Percentiles rank a stretch among this genome's conserved stretches.
phyloP scores from a whole-genome alignment of 768 basidiomycete species.

The Leucosporidium yakuticum region DNA sequence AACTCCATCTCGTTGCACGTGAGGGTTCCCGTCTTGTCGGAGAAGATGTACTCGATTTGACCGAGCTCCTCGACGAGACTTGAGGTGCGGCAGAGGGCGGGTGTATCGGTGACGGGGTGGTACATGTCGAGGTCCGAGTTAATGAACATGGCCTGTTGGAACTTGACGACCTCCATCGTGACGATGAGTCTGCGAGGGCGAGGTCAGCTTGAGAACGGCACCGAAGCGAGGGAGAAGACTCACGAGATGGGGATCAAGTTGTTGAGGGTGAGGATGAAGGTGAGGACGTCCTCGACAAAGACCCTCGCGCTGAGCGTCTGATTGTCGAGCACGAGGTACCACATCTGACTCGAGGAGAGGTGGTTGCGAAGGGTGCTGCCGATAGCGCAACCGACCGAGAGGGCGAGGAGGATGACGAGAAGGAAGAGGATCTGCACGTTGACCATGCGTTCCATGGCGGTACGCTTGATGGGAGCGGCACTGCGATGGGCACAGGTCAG shows the following conservation, averaged over 20 bases:
- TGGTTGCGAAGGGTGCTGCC: conserved; percentile 88
- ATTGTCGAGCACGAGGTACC: conserved; percentile 72
- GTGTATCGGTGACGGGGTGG: conserved; percentile 86
- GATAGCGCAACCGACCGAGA: conserved; percentile 85
- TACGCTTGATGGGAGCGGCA: conserved; percentile 92
- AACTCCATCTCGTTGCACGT: conserved; percentile 99
- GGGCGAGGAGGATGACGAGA: conserved; percentile 74
- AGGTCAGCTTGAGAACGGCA: not conserved
- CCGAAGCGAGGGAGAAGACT: conserved; percentile 16
- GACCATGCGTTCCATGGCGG: conserved; percentile 90
- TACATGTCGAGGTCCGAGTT: conserved; percentile 94
- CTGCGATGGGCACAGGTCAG: conserved; percentile 46
- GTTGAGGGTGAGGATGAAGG: conserved; percentile 81
- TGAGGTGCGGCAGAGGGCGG: conserved; percentile 94
- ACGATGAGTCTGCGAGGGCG: conserved; percentile 63
- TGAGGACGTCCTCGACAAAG: conserved; percentile 93
- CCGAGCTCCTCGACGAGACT: conserved; percentile 97
- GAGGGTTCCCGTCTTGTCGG: conserved; percentile 89
- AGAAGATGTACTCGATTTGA: conserved; percentile 94
- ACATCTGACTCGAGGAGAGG: conserved; percentile 79
- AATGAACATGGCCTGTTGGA: conserved; percentile 93
- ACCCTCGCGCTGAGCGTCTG: conserved; percentile 50
- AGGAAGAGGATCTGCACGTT: conserved; percentile 94
- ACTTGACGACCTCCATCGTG: conserved; percentile 99
- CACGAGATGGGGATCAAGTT: conserved; percentile 94